These are phyloP conservation scores for Pugionium dolabratum DNA, from an alignment of 345 rosid species.

Conservation along the genomic window DNA sequence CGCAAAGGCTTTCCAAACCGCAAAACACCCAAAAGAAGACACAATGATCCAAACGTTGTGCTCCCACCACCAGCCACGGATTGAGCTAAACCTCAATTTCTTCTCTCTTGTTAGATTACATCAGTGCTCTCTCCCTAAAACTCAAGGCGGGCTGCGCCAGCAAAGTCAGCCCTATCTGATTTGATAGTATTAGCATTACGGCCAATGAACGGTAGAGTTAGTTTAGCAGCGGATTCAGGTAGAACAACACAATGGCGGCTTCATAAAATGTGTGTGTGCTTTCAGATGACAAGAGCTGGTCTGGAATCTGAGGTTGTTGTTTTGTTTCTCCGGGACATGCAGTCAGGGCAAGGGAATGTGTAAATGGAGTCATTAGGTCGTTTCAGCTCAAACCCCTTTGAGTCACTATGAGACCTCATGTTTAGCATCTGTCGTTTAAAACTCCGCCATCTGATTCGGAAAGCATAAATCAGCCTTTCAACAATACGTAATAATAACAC, in stretches of 20 bases:
- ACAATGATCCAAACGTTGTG: conserved; percentile 21
- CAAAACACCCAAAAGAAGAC: conserved; percentile 7
- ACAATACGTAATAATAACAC: not conserved
- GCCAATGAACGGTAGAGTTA: conserved; percentile 28
- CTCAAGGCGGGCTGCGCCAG: conserved; percentile 16
- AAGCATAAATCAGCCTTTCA: conserved; percentile 3
- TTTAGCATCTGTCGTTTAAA: conserved; percentile 87
- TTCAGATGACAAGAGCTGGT: conserved; percentile 39
- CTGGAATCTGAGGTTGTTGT: conserved; percentile 50
- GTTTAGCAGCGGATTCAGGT: conserved; percentile 34
- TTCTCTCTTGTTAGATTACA: conserved; percentile 31
- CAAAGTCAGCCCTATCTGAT: conserved; percentile 35
- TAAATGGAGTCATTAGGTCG: conserved; percentile 83
- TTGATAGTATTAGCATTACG: conserved; percentile 54
- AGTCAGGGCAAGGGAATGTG: conserved; percentile 95
- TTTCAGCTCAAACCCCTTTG: conserved; percentile 89
- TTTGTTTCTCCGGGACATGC: conserved; percentile 84
- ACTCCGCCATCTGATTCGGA: conserved; percentile 72
- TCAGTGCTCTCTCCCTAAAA: conserved; percentile 31
- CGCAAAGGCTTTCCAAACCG: conserved; percentile 35
- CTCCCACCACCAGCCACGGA: conserved; percentile 34
- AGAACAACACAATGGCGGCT: not conserved
- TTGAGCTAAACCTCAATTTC: conserved; percentile 22
- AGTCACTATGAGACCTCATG: conserved; percentile 91
- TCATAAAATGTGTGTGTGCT: not conserved